A percentile compares a stretch with the other conserved stretches of the same genome.
Evolutionary conservation across 139 green algal genomes (phyloP).

Genomic region (Helicosporidium sp.): DNA sequence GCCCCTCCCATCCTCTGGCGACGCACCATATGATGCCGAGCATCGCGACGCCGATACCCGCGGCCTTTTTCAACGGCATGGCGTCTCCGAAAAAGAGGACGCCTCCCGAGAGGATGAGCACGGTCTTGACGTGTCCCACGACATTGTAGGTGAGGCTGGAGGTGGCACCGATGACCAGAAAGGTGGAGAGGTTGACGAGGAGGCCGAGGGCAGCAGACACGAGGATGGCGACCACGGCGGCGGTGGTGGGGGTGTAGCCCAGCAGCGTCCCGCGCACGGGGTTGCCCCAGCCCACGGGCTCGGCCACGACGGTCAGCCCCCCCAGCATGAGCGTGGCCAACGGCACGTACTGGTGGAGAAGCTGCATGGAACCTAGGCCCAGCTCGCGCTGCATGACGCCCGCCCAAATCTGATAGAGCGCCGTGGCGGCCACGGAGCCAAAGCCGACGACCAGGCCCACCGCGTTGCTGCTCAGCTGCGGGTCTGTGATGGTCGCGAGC

Average conservation of each 20-base stretch:
- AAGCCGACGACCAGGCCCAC: slow-evolving; percentile 33
- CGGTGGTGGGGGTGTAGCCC: slow-evolving; percentile 27
- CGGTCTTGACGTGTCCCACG: slow-evolving; percentile 56
- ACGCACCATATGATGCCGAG: slow-evolving; percentile 55
- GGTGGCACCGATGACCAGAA: slow-evolving; percentile 43
- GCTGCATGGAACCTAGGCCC: slow-evolving; percentile 46
- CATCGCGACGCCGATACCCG: slow-evolving; percentile 53
- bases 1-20: too few species aligned
- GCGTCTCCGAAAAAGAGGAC: slow-evolving; percentile 62
- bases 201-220: slow-evolving; percentile 57
- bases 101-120: slow-evolving; percentile 64
- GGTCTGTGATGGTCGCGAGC: slow-evolving; percentile 58
- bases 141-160: slow-evolving; percentile 65
- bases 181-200: slow-evolving; percentile 62
- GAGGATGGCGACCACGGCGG: slow-evolving; percentile 38
- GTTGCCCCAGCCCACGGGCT: slow-evolving; percentile 42
- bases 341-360: slow-evolving; percentile 64
- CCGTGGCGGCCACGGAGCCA: slow-evolving; percentile 43
- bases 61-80: slow-evolving; percentile 53
- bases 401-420: slow-evolving; percentile 66
- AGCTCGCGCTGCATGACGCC: slow-evolving; percentile 72
- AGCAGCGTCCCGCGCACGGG: slow-evolving; percentile 28
- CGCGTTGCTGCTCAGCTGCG: slow-evolving; percentile 30
- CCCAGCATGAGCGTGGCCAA: slow-evolving; percentile 37
- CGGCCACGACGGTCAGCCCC: slow-evolving; percentile 44